phyloP scores from a whole-genome alignment of 2,329 filamentous ascomycete species.

The Coleophoma eucalyptorum region DNA sequence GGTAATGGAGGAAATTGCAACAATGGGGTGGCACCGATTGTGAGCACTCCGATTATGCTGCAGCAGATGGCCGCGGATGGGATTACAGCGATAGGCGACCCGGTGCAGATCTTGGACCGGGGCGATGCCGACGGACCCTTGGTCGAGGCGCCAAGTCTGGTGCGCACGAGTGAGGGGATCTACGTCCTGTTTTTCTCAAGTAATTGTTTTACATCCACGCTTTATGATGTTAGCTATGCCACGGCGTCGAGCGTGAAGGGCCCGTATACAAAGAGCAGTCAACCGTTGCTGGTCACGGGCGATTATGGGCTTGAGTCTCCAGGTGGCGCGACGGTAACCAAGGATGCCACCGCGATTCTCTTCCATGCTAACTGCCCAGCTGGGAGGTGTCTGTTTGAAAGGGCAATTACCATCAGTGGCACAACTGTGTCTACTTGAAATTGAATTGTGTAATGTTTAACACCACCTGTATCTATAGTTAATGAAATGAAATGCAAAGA shows the following conservation, averaged over 20 bases:
- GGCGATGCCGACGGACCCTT: constrained; percentile 45
- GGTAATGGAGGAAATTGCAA: constrained; percentile 39
- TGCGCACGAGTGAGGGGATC: constrained; percentile 36
- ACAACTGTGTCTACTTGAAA: neutral
- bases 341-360: constrained; percentile 7
- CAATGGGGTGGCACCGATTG: constrained; percentile 37
- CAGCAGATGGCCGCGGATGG: constrained; percentile 49
- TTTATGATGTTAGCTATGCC: constrained; percentile 59
- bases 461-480: too few relatives aligned
- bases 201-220: constrained; percentile 49
- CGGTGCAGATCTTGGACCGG: constrained; percentile 43
- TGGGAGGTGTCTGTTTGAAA: constrained; percentile 9
- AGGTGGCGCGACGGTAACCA: constrained; percentile 9
- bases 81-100: constrained; percentile 45
- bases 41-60: constrained; percentile 51
- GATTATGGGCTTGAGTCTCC: constrained; percentile 10
- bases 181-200: constrained; percentile 62
- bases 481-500: too few relatives aligned
- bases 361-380: constrained; percentile 14
- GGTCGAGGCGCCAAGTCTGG: constrained; percentile 57
- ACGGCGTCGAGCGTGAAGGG: constrained; percentile 25
- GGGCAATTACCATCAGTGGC: neutral
- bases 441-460: too few relatives aligned
- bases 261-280: constrained; percentile 6
- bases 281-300: constrained; percentile 6